phyloP scores from a whole-genome alignment of 371 early-diverging fungal genomes.

The Rhizopus delemar region DNA sequence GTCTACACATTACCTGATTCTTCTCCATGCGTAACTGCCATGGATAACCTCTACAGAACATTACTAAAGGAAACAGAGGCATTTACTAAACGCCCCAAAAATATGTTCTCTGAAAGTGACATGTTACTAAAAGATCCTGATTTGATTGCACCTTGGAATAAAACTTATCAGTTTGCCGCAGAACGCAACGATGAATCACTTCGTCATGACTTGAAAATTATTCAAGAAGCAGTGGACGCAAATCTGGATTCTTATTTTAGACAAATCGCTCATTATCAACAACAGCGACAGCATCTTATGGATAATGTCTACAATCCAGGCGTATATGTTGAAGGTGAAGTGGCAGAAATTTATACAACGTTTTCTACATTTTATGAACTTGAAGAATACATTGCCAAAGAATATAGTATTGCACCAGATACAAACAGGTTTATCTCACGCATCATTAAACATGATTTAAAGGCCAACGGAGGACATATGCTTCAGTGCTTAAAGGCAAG shows the following conservation, averaged over 20 bases:
- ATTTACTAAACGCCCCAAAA: slow-evolving; percentile 31
- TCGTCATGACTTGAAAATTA: slow-evolving; percentile 23
- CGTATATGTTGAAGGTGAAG: slow-evolving; percentile 4
- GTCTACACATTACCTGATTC: slow-evolving; percentile 15
- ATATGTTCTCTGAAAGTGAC: slow-evolving; percentile 36
- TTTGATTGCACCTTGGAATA: slow-evolving; percentile 29
- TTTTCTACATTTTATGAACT: slow-evolving; percentile 34
- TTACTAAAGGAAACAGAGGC: slow-evolving; percentile 31
- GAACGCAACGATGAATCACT: slow-evolving; percentile 18
- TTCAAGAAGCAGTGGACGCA: slow-evolving; percentile 13
- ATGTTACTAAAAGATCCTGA: slow-evolving; percentile 29
- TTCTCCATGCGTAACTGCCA: slow-evolving; percentile 28
- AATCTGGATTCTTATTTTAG: slow-evolving; percentile 15
- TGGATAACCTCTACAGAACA: slow-evolving; percentile 39
- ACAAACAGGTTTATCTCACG: slow-evolving; percentile 17
- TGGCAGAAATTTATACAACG: slow-evolving; percentile 11
- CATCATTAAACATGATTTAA: slow-evolving; percentile 16
- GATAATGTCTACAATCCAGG: slow-evolving; percentile 29
- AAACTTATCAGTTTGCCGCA: slow-evolving; percentile 19
- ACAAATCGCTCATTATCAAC: slow-evolving; percentile 16
- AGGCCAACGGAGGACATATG: slow-evolving; percentile 19
- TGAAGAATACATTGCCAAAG: slow-evolving; percentile 36
- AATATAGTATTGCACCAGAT: slow-evolving; percentile 13
- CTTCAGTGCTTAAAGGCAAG: slow-evolving; percentile 26
- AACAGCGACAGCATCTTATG: slow-evolving; percentile 10